These are phyloP conservation scores for Neurospora sp. DNA, from an alignment of 495 filamentous ascomycete species.

Conservation along the genomic window DNA sequence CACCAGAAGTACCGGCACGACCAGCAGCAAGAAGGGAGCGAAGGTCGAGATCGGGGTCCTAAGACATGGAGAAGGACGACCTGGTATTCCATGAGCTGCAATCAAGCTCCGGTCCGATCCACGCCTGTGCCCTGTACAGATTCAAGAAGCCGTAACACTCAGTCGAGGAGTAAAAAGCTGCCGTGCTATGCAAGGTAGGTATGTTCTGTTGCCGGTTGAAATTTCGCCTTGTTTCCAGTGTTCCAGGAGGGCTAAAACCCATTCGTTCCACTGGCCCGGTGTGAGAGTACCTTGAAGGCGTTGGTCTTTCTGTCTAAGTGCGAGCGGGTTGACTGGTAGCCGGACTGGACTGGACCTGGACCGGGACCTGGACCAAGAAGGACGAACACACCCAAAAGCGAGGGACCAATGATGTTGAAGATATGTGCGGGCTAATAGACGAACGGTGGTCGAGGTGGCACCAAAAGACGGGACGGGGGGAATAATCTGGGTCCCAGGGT, in stretches of 20 bases:
- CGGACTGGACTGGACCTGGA: background rate
- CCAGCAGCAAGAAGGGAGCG: background rate
- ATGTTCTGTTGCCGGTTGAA: background rate
- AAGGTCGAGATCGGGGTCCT: constrained; percentile 10
- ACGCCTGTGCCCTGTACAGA: background rate
- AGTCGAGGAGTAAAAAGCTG: background rate
- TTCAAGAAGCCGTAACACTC: background rate
- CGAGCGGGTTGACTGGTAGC: background rate
- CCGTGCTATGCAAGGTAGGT: background rate
- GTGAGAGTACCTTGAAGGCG: background rate
- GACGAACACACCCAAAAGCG: background rate
- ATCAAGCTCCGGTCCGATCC: constrained; percentile 1
- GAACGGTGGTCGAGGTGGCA: background rate
- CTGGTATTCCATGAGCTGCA: constrained; percentile 25
- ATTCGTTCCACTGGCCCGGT: background rate
- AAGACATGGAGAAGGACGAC: constrained; percentile 20
- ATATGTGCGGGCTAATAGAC: background rate
- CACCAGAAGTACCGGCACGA: constrained; percentile 11
- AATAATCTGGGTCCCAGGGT: background rate
- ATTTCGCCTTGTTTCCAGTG: background rate
- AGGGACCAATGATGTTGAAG: background rate
- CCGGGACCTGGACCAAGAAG: background rate
- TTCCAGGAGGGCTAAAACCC: background rate
- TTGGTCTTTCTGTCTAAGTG: background rate
- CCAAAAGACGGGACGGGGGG: background rate